Conservation (phyloP, 2,329 filamentous ascomycete genomes). For the Capronia epimyces region DNA sequence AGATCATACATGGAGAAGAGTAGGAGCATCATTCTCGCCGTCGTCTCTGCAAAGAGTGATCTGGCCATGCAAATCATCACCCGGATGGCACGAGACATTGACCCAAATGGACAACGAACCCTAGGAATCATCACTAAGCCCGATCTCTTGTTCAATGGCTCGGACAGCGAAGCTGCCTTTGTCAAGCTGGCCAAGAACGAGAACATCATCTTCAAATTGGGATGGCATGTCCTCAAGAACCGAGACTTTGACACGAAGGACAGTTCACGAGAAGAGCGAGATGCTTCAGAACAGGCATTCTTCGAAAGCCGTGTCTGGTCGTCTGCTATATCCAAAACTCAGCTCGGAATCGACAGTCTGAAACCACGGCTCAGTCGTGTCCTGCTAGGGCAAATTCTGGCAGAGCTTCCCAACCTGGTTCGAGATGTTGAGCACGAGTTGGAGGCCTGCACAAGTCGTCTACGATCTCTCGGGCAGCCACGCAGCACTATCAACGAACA, state of each 20-base stretch:
- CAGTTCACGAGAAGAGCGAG: constrained; percentile 26
- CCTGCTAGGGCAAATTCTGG: constrained; percentile 34
- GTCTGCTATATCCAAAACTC: constrained; percentile 25
- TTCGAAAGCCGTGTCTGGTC: constrained; percentile 33
- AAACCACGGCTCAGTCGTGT: constrained; percentile 34
- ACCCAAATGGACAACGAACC: constrained; percentile 33
- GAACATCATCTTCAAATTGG: constrained; percentile 38
- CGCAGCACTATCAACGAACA: constrained; percentile 30
- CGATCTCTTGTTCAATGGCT: constrained; percentile 32
- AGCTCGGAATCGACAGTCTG: constrained; percentile 33
- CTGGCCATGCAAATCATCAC: constrained; percentile 56
- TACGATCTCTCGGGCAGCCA: constrained; percentile 48
- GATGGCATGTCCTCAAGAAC: constrained; percentile 49
- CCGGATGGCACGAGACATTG: constrained; percentile 40
- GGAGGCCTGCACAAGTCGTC: constrained; percentile 34
- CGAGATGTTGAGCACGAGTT: constrained; percentile 34
- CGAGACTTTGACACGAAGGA: constrained; percentile 35
- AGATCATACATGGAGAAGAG: constrained; percentile 51
- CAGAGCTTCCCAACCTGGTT: constrained; percentile 36
- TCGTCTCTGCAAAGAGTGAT: constrained; percentile 48
- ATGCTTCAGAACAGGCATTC: constrained; percentile 34
- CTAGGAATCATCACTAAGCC: constrained; percentile 39
- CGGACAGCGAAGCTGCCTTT: constrained; percentile 29
- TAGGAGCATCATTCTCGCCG: constrained; percentile 56
- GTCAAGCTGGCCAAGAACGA: constrained; percentile 30